Conservation (phyloP, 257 asterid species). For the Verbena officinalis region DNA sequence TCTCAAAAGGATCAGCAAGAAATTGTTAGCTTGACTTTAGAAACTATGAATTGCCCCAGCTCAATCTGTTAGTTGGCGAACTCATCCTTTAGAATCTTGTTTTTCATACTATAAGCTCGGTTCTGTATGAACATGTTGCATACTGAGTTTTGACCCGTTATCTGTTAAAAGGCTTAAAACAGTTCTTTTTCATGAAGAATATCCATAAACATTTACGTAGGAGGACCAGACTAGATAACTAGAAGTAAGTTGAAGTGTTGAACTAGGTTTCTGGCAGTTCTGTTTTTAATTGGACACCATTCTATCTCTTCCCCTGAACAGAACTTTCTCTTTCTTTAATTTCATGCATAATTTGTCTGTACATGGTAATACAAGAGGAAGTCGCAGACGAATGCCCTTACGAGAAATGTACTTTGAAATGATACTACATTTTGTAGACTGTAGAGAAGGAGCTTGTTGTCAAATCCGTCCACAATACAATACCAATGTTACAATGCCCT, state of each 20-base stretch:
- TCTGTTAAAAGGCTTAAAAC: background rate
- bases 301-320: background rate
- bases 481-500: too few species aligned
- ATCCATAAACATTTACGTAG: background rate
- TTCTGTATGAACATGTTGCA: background rate
- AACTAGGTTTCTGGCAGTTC: background rate
- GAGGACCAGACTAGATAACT: background rate
- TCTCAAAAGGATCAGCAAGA: background rate
- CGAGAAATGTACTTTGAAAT: background rate
- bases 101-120: background rate
- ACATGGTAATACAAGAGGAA: background rate
- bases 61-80: conserved; percentile 1
- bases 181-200: background rate
- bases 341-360: background rate
- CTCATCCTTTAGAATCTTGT: background rate
- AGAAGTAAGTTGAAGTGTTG: too few species aligned
- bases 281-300: background rate
- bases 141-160: background rate
- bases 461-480: background rate
- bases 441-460: background rate
- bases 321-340: too few species aligned
- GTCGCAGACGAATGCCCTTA: conserved; percentile 5
- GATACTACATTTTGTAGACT: background rate
- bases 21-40: background rate
- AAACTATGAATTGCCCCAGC: background rate